A percentile compares a stretch with the other conserved stretches of the same genome.
Evolutionary conservation across 1,139 yeast species (phyloP).

Genomic region (Zhuliangozyma blackwelliae): DNA sequence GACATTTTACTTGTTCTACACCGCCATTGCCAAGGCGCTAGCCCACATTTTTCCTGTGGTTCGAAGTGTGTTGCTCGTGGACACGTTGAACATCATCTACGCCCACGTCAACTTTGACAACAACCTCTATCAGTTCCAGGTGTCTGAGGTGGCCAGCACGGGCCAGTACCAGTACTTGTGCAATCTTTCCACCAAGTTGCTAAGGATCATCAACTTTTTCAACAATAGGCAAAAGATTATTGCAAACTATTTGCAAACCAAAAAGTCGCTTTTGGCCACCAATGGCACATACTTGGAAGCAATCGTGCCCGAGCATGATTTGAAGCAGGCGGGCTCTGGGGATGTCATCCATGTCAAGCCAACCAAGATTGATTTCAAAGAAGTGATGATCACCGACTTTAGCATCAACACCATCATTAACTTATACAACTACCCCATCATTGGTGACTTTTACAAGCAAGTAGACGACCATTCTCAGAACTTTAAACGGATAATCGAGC

Average conservation of each 20-base stretch:
- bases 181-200: conserved; percentile 17
- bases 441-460: conserved; percentile 8
- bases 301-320: conserved; percentile 8
- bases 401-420: conserved; percentile 14
- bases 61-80: conserved; percentile 32
- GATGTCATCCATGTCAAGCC: conserved; percentile 25
- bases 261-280: conserved; percentile 14
- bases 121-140: conserved; percentile 17
- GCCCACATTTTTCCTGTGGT: conserved; percentile 31
- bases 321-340: conserved; percentile 1
- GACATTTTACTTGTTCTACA: conserved; percentile 31
- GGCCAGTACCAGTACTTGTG: conserved; percentile 17
- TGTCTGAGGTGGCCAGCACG: conserved; percentile 12
- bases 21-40: conserved; percentile 32
- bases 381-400: conserved; percentile 19
- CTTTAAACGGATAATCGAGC: conserved; percentile 5
- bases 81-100: conserved; percentile 28
- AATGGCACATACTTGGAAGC: conserved; percentile 14
- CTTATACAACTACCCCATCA: conserved; percentile 21
- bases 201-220: conserved; percentile 27
- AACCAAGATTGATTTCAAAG: conserved; percentile 19
- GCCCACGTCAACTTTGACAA: conserved; percentile 30
- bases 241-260: conserved; percentile 17
- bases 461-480: conserved; percentile 1
- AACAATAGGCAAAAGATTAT: conserved; percentile 23